Conservation (phyloP, 139 green algal species). For the Raphidocelis subcapitata region DNA sequence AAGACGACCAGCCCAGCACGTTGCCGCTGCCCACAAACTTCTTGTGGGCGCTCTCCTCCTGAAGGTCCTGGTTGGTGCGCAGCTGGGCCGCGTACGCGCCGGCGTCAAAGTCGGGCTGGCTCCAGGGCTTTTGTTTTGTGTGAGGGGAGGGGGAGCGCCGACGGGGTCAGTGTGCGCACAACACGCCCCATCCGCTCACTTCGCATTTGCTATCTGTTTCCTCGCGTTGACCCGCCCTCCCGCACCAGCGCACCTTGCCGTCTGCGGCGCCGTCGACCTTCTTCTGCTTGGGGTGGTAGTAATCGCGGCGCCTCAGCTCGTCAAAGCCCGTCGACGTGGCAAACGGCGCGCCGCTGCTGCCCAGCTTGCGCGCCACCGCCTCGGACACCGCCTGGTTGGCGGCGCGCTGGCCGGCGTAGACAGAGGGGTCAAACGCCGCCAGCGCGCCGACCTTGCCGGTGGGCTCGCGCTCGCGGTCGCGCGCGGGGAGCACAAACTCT, state of each 20-base stretch:
- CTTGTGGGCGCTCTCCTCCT: constrained; percentile 9
- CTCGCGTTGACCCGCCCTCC: neutral
- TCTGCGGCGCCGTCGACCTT: neutral
- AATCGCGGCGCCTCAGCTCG: too few species aligned
- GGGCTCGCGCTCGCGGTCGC: constrained; percentile 4
- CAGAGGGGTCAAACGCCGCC: too few species aligned
- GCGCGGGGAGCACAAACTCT: neutral
- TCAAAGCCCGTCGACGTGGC: too few species aligned
- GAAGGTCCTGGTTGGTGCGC: constrained; percentile 7
- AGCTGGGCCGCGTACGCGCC: neutral
- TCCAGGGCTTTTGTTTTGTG: neutral
- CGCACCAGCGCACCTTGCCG: neutral
- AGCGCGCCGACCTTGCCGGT: too few species aligned
- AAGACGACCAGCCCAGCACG: constrained; percentile 6
- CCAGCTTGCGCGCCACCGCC: constrained; percentile 12
- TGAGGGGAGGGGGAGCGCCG: neutral
- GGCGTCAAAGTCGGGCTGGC: constrained; percentile 10
- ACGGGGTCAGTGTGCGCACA: neutral
- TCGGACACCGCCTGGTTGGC: constrained; percentile 1
- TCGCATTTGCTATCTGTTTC: neutral
- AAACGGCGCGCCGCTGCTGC: neutral
- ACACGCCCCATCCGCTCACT: neutral
- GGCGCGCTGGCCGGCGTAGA: too few species aligned
- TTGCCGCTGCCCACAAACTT: constrained; percentile 25
- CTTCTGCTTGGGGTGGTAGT: too few species aligned